Evolutionary conservation across 1,139 yeast genomes (phyloP), one percentile per base, ranked within the genome.

Genomic region (Blastobotrys arbuscula): DNA sequence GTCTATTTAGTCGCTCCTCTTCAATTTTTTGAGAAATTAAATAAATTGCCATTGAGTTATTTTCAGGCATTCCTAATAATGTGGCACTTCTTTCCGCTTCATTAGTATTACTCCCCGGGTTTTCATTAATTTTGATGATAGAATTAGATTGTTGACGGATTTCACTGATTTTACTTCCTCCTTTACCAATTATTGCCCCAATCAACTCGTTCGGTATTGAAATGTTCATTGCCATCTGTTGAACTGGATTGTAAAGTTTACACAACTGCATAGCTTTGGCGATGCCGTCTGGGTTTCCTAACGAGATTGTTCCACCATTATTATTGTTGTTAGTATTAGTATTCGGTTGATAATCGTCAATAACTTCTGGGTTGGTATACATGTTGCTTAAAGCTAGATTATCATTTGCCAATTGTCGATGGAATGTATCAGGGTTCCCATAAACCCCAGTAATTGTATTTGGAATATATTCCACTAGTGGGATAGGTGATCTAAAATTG

Each of bases 141-240:
- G 94, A 84, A 38, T 88, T 88, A 44, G 89, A 79, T 43, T 74
- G 76, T 61, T 81, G 80, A 59, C 95, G 75, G 44, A 87, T 83
- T 50, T 89, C 94, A 63, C 82, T 88, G 58, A 87, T 84, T 64
- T 92, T 76, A 19, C 82, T 72, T 36, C 95, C 95, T 56, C 80
- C 79, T 60, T 82, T 84, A 53, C 96, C 96, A 58, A 87, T 84
- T 49, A 87, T 73, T 30, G 94, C 88, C 30, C 95, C 96, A 44
- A 87, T 92, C 65, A 79, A 79, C 48, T 81, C 86, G 60, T 81
- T 81, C 37, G 94, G 88, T 63, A 86, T 82, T 20, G 73, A 69
- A 19, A 81, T 70, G n/a, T 65, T 64, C 48, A 70, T 59, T 5
- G 56, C 51, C 34, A 58, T 36, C 34, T 40, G 49, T 37, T 53